A percentile compares a stretch with the other conserved stretches of the same genome.
phyloP scores from a whole-genome alignment of 495 filamentous ascomycete genomes.

The Neurospora cerealis region DNA sequence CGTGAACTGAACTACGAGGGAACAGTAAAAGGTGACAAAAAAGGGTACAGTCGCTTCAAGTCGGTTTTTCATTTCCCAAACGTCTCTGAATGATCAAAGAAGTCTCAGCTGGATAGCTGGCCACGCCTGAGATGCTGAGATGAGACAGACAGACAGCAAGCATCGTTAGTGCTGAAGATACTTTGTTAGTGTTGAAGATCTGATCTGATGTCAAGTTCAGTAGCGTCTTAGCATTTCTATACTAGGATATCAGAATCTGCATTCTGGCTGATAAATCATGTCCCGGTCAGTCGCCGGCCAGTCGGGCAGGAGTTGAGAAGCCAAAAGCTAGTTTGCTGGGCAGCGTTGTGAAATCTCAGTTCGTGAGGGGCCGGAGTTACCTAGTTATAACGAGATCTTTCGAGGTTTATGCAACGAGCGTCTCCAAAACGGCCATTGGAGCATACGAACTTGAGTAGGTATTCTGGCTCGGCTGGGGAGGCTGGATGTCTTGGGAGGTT shows the following conservation, averaged over 20 bases:
- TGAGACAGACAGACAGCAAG: neutral
- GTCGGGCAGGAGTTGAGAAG: neutral
- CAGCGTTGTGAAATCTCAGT: neutral
- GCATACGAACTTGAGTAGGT: too few species aligned
- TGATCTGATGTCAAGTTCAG: neutral
- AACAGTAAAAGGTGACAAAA: too few species aligned
- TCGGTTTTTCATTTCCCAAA: too few species aligned
- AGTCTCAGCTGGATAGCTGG: too few species aligned
- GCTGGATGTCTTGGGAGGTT: neutral
- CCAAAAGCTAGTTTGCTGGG: neutral
- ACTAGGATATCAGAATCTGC: neutral
- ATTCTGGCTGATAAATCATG: neutral
- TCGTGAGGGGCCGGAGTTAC: neutral
- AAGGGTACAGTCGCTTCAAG: too few species aligned
- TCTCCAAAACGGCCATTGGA: too few species aligned
- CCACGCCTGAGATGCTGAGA: neutral
- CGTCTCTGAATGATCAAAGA: too few species aligned
- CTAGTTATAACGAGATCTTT: too few species aligned
- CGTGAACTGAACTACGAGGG: too few species aligned
- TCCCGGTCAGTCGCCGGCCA: neutral
- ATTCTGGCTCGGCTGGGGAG: too few species aligned
- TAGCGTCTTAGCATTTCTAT: neutral
- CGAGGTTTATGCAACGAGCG: too few species aligned
- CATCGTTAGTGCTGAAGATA: neutral
- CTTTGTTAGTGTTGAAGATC: neutral